Evolutionary conservation across 2,329 filamentous ascomycete genomes (phyloP), one percentile per base, ranked within the genome.

Genomic region (Thelonectria olida): DNA sequence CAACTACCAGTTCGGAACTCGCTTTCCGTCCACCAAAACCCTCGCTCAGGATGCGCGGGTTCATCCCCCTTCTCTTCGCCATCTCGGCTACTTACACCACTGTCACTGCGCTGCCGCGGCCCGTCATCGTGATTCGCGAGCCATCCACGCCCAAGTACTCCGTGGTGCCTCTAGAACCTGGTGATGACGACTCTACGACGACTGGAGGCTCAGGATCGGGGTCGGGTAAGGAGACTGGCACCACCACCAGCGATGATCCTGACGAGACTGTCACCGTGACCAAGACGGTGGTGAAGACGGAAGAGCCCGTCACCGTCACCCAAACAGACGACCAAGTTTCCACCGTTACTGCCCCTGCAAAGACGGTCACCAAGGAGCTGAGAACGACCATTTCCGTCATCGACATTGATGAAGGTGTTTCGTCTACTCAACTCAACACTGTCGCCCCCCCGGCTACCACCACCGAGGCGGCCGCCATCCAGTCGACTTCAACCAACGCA

Each of bases 121-220:
- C 65, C 5, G 63, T 55, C 25, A 55, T 73, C 7, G 55, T 64
- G 42, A 62, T 58, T 42, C 75, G 75, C 19, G 71, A 67, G 2
- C 48, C 56, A 9, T 54, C 62, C n/a, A 72, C 72, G 49, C 77
- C 76, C 2, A 69, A 70, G 20, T 80, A 80, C 49, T 78, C 76
- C 3, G 76, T 80, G 27, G 76, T 80, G 5, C 76, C 77, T 13
- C 64, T 79, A n/a, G 76, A 78, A 50, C 76, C 76, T 2, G 69
- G 66, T 15, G 64, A 74, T 6, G 65, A 69, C 22, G 66, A 70
- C 13, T 19, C 39, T 8, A 60, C 68, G 5, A 63, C 57, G 8
- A 52, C 47, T 38, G 69, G 59, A 31, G 68, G 64, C 17, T 66
- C 68, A 20, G 68, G 68, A 31, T 66, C 54, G 63, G 68, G 60